These are phyloP conservation scores for Lasiodiplodia gonubiensis DNA, from an alignment of 2,329 filamentous ascomycete species.

Conservation along the genomic window DNA sequence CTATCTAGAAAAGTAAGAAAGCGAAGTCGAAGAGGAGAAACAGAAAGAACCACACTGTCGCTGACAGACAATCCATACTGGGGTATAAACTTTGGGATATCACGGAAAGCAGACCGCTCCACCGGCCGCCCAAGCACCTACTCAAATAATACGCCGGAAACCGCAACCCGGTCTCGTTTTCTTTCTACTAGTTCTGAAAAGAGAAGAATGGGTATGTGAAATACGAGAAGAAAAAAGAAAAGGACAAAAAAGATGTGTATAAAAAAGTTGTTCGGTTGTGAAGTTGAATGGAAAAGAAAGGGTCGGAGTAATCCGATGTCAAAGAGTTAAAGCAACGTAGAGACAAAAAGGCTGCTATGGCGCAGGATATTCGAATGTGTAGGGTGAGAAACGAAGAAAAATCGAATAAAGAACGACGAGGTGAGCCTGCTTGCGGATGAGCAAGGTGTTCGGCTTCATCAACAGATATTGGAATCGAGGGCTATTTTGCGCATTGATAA, in stretches of 20 bases:
- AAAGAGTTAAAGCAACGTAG: slow-evolving; percentile 27
- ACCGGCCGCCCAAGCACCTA: slow-evolving; percentile 1
- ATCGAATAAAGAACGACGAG: slow-evolving; percentile 17
- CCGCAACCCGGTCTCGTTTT: slow-evolving; percentile 18
- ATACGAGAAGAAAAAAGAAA: slow-evolving; percentile 22
- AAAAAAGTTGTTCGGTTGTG: slow-evolving; percentile 6
- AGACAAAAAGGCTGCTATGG: slow-evolving; percentile 47
- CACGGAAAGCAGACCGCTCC: slow-evolving; percentile 27
- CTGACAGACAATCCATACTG: slow-evolving; percentile 22
- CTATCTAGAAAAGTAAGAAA: slow-evolving; percentile 4
- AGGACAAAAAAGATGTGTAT: slow-evolving; percentile 8
- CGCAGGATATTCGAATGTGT: background rate
- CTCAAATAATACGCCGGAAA: slow-evolving; percentile 16
- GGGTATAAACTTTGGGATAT: slow-evolving; percentile 24
- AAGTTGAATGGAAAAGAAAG: slow-evolving; percentile 26
- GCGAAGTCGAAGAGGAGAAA: background rate
- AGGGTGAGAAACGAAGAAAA: slow-evolving; percentile 6
- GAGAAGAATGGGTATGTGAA: slow-evolving; percentile 26
- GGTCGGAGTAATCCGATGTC: slow-evolving; percentile 12
- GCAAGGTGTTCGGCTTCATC: background rate
- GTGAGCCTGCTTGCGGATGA: slow-evolving; percentile 8
- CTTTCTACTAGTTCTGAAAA: slow-evolving; percentile 14
- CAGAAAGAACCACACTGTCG: background rate
- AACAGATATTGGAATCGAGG: slow-evolving; percentile 1
- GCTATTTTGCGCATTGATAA: background rate